Evolutionary conservation across 2,329 filamentous ascomycete genomes (phyloP), one percentile per base, ranked within the genome.

Genomic region (Emergomyces orientalis): DNA sequence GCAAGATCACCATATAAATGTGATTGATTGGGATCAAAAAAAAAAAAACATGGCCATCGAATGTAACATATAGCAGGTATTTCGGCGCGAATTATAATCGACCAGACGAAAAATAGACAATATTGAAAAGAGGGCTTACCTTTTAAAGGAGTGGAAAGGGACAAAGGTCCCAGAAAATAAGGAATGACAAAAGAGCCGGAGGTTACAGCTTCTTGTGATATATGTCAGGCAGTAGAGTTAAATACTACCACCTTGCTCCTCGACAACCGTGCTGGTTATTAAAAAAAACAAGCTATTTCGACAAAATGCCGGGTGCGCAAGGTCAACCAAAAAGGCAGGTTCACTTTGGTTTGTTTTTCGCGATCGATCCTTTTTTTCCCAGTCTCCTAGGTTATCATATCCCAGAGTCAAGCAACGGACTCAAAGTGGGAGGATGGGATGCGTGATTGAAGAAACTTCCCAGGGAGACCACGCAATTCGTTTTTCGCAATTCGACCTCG

Each of bases 101-200:
- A 8, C 9, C 11, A 25, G n/a, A 5, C n/a, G n/a, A 7, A 27
- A 58, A 14, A 52, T 34, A 52, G 13, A 37, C 19, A 4, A 22
- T 3, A 41, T 47, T 34, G 45, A 25, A 59, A 30, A 14, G 37
- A 22, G 9, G 32, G 52, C 52, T 43, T 55, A 37, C 55, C 62
- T 57, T 57, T 64, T 59, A 64, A 64, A 64, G 62, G 63, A 64
- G 61, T 54, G 61, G 63, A 64, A 64, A 59, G 64, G 61, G 62
- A 64, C 63, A 62, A 64, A 63, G 25, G 51, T 58, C 61, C 64
- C 62, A 17, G 43, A 60, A 41, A 60, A 60, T 52, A 54, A 60
- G 22, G 45, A 47, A 39, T 32, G 41, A 49, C 27, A 30, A 11
- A 43, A 34, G 51, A 62, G 14, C 59, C 14, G 59, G 7, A n/a